Evolutionary conservation across 345 rosid species (phyloP).

Genomic region (Eucalyptus leucophloia): DNA sequence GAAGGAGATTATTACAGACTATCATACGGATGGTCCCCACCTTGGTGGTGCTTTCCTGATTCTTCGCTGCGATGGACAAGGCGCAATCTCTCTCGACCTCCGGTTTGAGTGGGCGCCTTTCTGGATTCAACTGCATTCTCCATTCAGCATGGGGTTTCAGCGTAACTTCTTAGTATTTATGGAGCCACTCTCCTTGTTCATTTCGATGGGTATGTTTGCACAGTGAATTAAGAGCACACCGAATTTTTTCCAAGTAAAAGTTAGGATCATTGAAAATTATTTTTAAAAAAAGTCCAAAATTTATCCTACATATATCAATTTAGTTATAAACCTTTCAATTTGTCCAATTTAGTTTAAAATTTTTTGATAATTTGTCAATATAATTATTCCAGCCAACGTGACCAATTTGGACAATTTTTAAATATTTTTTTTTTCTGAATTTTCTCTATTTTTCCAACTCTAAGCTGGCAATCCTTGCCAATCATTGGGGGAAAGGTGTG

Average conservation of each 20-base stretch:
- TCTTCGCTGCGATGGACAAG: accelerated
- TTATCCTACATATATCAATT: accelerated
- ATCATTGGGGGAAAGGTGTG: accelerated
- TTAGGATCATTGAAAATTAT: too few relatives aligned
- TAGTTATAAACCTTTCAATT: too few relatives aligned
- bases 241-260: too few relatives aligned
- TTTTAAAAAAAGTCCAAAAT: neutral
- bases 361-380: neutral
- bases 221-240: accelerated
- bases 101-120: too few relatives aligned
- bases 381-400: too few relatives aligned
- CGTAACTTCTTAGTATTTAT: too few relatives aligned
- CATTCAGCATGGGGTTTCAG: too few relatives aligned
- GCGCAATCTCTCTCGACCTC: neutral
- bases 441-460: neutral
- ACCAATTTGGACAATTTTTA: accelerated
- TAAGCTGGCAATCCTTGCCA: accelerated
- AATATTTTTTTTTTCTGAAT: too few relatives aligned
- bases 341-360: accelerated
- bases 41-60: neutral
- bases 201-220: neutral
- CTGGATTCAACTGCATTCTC: neutral
- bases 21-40: too few relatives aligned
- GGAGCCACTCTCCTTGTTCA: neutral
- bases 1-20: too few relatives aligned